These are phyloP conservation scores for Gardenia jasminoides DNA, from an alignment of 257 asterid genomes.

Conservation along the genomic window DNA sequence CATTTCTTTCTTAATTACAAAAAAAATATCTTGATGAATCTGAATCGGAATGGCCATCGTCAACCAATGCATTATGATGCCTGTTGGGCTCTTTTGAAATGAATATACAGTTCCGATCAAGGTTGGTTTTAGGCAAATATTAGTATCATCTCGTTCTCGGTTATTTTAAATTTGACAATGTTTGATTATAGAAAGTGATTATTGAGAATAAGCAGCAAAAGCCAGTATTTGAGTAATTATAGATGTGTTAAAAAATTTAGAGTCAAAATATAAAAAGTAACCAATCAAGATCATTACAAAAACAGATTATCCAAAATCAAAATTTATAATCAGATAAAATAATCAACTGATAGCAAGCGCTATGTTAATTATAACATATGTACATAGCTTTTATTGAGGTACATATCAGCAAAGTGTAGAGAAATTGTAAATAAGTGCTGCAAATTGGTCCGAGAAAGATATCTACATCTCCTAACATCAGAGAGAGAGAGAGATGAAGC, in stretches of 20 bases:
- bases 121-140: background rate
- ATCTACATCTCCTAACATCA: background rate
- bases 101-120: background rate
- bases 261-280: no score
- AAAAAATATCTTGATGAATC: background rate
- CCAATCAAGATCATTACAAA: no score
- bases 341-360: no score
- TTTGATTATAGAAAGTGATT: no score
- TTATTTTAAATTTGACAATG: no score
- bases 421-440: background rate
- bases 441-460: constrained; percentile 5
- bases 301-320: no score
- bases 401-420: background rate
- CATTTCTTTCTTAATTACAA: background rate
- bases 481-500: background rate
- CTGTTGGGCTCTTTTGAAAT: background rate
- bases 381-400: background rate
- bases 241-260: no score
- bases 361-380: background rate
- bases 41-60: background rate
- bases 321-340: no score
- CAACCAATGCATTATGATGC: background rate
- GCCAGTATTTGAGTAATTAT: no score
- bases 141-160: no score
- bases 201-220: no score